Evolutionary conservation across 345 rosid genomes (phyloP).

Genomic region (Eucalyptus marginata): DNA sequence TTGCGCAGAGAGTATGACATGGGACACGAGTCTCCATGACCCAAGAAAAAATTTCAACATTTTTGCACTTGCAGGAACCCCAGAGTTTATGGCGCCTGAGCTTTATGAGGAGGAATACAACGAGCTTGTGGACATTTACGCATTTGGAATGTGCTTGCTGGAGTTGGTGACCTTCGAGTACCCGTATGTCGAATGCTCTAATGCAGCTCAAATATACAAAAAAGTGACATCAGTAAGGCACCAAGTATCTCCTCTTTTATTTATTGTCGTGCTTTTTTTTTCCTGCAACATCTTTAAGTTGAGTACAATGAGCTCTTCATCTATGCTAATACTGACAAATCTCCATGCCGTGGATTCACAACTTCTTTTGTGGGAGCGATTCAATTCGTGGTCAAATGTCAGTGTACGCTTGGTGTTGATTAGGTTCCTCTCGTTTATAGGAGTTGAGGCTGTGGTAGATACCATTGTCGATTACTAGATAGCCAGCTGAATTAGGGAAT

Average conservation of each 20-base stretch:
- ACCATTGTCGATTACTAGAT: background rate
- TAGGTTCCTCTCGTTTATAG: background rate
- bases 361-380: background rate
- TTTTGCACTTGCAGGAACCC: slow-evolving; percentile 49
- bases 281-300: background rate
- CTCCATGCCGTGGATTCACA: background rate
- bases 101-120: slow-evolving; percentile 95
- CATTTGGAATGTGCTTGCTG: slow-evolving; percentile 96
- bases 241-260: background rate
- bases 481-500: background rate
- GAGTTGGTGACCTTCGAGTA: slow-evolving; percentile 89
- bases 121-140: slow-evolving; percentile 92
- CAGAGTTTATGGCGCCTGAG: slow-evolving; percentile 99
- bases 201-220: slow-evolving; percentile 94
- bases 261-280: background rate
- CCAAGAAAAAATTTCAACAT: background rate
- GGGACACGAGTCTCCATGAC: background rate
- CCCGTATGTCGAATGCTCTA: slow-evolving; percentile 81
- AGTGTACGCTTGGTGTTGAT: background rate
- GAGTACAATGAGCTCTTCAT: background rate
- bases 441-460: background rate
- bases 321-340: background rate
- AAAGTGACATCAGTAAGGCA: slow-evolving; percentile 80
- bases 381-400: background rate
- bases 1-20: background rate